Evolutionary conservation across 2,329 filamentous ascomycete species (phyloP), one percentile per base, ranked within the genome.

Genomic region (Colletotrichum cuscutae): DNA sequence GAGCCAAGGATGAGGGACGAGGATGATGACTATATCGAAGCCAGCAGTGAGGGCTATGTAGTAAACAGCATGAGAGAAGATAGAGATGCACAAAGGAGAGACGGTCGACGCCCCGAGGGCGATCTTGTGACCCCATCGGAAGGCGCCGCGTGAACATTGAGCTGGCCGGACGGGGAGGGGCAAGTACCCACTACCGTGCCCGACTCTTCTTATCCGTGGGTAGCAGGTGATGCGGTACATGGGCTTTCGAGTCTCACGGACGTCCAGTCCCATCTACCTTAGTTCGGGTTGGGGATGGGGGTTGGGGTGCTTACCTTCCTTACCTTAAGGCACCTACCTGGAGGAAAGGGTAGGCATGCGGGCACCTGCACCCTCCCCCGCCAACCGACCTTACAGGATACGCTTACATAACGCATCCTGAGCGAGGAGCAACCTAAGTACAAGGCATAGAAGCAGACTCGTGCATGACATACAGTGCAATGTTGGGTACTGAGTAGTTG

Each of bases 71-170:
- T 57, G 52, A 65, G 24, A 32, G 32, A 30, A 35, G 28, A 26
- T n/a, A 54, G 63, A 28, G 68, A 63, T 68, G 52, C 49, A 62
- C 22, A 26, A 57, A 68, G 52, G 2, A 26, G 22, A 42, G 26
- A 53, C 65, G 65, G 58, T 54, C 59, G 28, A 59, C 70, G 67
- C 58, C 65, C 53, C 54, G 54, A 72, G 68, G 28, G 42, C 58
- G 65, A 53, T 49, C 70, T 58, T 53, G 61, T 72, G 70, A 72
- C 65, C 59, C 42, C 58, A 60, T 72, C 65, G 70, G 70, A 72
- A 63, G 70, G 65, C 70, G 70, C 70, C 70, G 70, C 28, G 28
- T 63, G 57, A 30, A 30, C 61, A 24, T 35, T 15, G 12, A 8
- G 49, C 24, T 54, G 61, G 35, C 30, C 32, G 22, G 35, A 60